Evolutionary conservation across 2,329 filamentous ascomycete species (phyloP).

Genomic region (Aspergillus versicolor): DNA sequence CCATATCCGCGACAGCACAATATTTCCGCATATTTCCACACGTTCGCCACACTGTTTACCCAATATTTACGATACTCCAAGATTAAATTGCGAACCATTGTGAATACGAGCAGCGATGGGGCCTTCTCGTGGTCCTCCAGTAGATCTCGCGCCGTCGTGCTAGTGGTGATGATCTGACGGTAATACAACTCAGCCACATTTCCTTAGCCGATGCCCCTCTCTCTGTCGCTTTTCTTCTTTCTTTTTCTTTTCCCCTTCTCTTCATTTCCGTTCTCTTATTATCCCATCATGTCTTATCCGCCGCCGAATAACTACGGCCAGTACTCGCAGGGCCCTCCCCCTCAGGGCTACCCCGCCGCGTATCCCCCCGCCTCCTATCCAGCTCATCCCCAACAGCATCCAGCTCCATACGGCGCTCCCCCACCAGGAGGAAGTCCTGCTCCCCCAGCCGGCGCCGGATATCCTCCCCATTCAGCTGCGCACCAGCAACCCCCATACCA

Average conservation of each 20-base stretch:
- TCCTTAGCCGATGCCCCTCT: background rate
- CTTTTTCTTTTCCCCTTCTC: background rate
- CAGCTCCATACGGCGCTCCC: background rate
- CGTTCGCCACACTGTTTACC: too few species aligned
- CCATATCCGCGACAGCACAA: too few species aligned
- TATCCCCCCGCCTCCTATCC: constrained; percentile 10
- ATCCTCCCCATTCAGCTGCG: background rate
- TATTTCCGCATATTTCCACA: too few species aligned
- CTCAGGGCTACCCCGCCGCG: constrained; percentile 9
- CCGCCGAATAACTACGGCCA: constrained; percentile 7
- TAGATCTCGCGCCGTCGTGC: too few species aligned
- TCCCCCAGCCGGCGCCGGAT: background rate
- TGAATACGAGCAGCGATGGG: too few species aligned
- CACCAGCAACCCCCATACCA: constrained; percentile 6
- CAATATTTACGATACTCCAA: too few species aligned
- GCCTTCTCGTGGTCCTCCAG: too few species aligned
- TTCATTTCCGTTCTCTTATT: too few species aligned
- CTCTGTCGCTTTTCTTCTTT: too few species aligned
- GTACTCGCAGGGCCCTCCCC: constrained; percentile 11
- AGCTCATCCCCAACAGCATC: background rate
- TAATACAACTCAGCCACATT: background rate
- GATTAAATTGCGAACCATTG: too few species aligned
- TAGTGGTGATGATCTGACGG: too few species aligned
- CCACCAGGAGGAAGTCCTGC: background rate
- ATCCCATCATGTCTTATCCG: constrained; percentile 6